Conservation (phyloP, 805 yeast genomes). For the Suhomyces faveliae region DNA sequence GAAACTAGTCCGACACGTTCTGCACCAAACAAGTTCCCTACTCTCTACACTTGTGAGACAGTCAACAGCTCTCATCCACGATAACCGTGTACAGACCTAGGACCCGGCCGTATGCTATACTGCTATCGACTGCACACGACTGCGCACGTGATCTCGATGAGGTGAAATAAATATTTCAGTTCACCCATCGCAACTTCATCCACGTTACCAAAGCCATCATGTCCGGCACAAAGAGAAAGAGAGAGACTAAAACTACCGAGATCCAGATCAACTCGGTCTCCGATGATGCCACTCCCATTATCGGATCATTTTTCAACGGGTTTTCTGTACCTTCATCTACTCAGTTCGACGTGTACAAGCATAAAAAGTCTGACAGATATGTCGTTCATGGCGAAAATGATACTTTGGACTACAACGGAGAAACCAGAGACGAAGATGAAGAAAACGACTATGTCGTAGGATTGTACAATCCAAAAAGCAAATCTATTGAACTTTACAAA, state of each 20-base stretch:
- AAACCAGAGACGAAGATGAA: slow-evolving; percentile 28
- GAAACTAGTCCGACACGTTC: background rate
- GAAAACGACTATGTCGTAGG: slow-evolving; percentile 67
- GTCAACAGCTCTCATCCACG: background rate
- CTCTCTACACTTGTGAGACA: background rate
- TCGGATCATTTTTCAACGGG: slow-evolving; percentile 82
- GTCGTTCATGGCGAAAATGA: slow-evolving; percentile 77
- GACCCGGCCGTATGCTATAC: background rate
- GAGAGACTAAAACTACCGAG: slow-evolving; percentile 30
- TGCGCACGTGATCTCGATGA: slow-evolving; percentile 4
- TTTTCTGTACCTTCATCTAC: slow-evolving; percentile 58
- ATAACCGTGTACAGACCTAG: background rate
- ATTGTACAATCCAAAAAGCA: slow-evolving; percentile 66
- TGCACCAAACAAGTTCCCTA: background rate
- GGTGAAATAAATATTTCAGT: slow-evolving; percentile 7
- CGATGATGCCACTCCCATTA: slow-evolving; percentile 49
- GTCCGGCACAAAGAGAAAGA: slow-evolving; percentile 25
- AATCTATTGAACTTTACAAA: slow-evolving; percentile 61
- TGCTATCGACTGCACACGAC: too few relatives aligned
- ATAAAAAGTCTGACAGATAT: slow-evolving; percentile 42
- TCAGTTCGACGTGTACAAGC: slow-evolving; percentile 60
- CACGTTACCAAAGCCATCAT: slow-evolving; percentile 8
- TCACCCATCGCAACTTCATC: background rate
- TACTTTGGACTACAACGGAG: slow-evolving; percentile 71
- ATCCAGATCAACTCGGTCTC: slow-evolving; percentile 37